Percentiles rank a stretch among this genome's conserved stretches.
phyloP scores from a whole-genome alignment of 139 green algal species.

The Chlorella sorokiniana region DNA sequence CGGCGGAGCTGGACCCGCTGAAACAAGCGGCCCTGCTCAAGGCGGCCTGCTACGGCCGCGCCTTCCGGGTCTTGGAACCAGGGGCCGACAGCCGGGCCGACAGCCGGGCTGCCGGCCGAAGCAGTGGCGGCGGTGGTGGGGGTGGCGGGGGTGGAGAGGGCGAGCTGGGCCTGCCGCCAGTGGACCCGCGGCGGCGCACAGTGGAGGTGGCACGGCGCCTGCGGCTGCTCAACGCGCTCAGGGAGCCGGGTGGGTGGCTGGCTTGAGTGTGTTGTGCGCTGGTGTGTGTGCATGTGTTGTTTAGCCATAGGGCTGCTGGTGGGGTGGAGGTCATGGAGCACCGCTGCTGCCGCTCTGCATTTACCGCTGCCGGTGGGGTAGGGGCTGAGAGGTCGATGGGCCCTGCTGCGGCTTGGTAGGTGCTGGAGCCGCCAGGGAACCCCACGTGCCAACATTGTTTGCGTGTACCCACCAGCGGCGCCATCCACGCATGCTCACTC shows the following conservation, averaged over 20 bases:
- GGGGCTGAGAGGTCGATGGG: too few relatives aligned
- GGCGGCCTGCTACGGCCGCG: conserved; percentile 71
- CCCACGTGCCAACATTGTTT: too few relatives aligned
- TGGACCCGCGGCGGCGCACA: not conserved
- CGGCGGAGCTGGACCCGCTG: conserved; percentile 42
- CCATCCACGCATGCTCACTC: not conserved
- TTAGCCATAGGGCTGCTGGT: too few relatives aligned
- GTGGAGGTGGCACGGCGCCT: conserved; percentile 54
- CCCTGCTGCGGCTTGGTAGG: too few relatives aligned
- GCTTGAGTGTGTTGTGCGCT: not conserved
- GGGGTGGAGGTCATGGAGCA: too few relatives aligned
- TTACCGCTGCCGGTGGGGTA: too few relatives aligned
- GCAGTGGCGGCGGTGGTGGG: not conserved
- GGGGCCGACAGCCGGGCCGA: not conserved
- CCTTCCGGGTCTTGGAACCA: conserved; percentile 56
- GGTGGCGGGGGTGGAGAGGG: not conserved
- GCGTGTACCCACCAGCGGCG: too few relatives aligned
- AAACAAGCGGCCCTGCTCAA: conserved; percentile 56
- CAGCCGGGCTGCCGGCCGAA: not conserved
- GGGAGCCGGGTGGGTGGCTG: conserved; percentile 45
- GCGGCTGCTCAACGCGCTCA: conserved; percentile 80
- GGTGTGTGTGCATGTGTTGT: not conserved
- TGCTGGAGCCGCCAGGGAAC: too few relatives aligned
- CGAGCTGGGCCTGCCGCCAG: not conserved
- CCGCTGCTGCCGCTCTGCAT: too few relatives aligned